Evolutionary conservation across 495 filamentous ascomycete species (phyloP).

Genomic region (Talaromyces ruber): DNA sequence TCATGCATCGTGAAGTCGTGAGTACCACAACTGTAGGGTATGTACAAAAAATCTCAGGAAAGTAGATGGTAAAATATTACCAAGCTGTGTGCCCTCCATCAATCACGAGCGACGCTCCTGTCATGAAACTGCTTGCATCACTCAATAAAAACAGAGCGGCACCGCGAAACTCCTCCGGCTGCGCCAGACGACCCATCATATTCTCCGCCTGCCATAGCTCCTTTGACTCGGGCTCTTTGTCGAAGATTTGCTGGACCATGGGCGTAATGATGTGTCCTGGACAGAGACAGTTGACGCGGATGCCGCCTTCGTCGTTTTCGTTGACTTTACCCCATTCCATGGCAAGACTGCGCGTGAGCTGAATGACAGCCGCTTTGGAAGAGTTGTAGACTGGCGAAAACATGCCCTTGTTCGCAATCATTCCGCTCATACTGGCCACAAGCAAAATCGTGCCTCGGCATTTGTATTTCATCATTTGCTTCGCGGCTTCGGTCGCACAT

Average conservation of each 20-base stretch:
- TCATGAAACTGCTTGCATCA: conserved; percentile 54
- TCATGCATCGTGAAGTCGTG: background rate
- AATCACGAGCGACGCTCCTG: conserved; percentile 41
- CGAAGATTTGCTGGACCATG: conserved; percentile 50
- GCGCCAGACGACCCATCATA: conserved; percentile 49
- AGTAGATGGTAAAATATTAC: conserved; percentile 8
- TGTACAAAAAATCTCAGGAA: background rate
- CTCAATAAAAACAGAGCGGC: conserved; percentile 45
- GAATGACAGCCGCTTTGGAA: conserved; percentile 53
- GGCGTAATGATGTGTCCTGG: conserved; percentile 55
- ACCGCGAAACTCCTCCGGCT: conserved; percentile 49
- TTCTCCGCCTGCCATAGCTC: conserved; percentile 48
- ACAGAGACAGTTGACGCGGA: conserved; percentile 48
- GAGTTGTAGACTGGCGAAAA: conserved; percentile 52
- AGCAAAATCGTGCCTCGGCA: conserved; percentile 51
- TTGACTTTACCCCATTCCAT: conserved; percentile 54
- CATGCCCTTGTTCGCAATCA: conserved; percentile 58
- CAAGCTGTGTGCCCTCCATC: conserved; percentile 44
- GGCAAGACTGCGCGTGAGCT: conserved; percentile 50
- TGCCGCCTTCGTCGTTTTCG: conserved; percentile 47
- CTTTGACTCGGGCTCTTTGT: conserved; percentile 41
- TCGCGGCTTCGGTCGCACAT: conserved; percentile 56
- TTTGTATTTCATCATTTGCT: conserved; percentile 45
- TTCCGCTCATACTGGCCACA: conserved; percentile 68
- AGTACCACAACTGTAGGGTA: background rate